A percentile compares a stretch with the other conserved stretches of the same genome.
phyloP scores from a whole-genome alignment of 495 filamentous ascomycete genomes.

The Aspergillus sclerotioniger region DNA sequence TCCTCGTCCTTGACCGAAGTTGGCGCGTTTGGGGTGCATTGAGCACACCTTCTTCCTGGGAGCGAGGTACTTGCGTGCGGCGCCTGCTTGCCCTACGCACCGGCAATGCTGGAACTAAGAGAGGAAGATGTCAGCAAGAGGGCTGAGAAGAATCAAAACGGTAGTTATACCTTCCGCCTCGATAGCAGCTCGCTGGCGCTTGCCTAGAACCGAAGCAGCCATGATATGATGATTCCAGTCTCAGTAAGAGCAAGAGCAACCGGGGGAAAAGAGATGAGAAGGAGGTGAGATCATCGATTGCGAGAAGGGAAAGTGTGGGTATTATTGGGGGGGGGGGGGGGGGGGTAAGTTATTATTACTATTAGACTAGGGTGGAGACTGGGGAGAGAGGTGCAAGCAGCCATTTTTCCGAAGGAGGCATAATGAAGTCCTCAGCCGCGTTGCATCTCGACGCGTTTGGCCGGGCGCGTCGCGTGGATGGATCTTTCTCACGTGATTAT shows the following conservation, averaged over 20 bases:
- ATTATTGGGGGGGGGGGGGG: not conserved
- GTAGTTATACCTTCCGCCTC: slow-evolving; percentile 52
- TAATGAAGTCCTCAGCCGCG: slow-evolving; percentile 18
- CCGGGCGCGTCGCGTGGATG: slow-evolving; percentile 1
- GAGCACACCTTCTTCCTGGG: slow-evolving; percentile 24
- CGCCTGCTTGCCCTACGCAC: slow-evolving; percentile 61
- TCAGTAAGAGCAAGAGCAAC: slow-evolving; percentile 20
- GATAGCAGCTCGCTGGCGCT: slow-evolving; percentile 62
- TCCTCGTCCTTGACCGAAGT: slow-evolving; percentile 37
- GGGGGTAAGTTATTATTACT: not conserved
- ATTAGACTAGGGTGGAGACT: not conserved
- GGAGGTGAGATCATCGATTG: not conserved
- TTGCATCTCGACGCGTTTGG: not conserved
- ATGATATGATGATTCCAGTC: slow-evolving; percentile 37
- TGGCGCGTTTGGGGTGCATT: slow-evolving; percentile 27
- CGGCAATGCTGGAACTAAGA: slow-evolving; percentile 34
- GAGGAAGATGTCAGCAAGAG: slow-evolving; percentile 22
- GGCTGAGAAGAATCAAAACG: not conserved
- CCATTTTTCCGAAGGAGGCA: slow-evolving; percentile 27
- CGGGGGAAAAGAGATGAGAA: slow-evolving; percentile 9
- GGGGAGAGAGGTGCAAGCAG: not conserved
- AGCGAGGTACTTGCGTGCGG: slow-evolving; percentile 48
- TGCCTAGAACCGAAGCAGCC: slow-evolving; percentile 66
- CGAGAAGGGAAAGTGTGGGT: not conserved
- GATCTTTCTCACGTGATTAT: not conserved